Conservation (phyloP, 2,329 filamentous ascomycete genomes). For the Ophiocordyceps sinensis region DNA sequence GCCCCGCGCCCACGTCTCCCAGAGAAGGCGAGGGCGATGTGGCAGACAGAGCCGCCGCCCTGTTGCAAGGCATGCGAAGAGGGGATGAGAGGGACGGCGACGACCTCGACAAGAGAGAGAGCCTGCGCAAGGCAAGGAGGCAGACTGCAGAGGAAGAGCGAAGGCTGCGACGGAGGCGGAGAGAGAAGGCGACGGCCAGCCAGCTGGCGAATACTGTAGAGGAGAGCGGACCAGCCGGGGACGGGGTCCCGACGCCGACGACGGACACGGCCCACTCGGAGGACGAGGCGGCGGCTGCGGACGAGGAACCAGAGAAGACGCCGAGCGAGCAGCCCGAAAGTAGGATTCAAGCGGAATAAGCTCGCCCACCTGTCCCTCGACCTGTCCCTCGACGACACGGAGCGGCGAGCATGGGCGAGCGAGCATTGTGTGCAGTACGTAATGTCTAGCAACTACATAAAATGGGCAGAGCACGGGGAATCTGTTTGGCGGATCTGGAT, state of each 20-base stretch:
- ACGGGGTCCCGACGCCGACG: constrained; percentile 3
- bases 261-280: constrained; percentile 4
- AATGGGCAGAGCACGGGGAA: constrained; percentile 1
- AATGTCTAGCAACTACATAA: constrained; percentile 19
- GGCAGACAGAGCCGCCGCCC: constrained; percentile 66
- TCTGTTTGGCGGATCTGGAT: constrained; percentile 1
- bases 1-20: constrained; percentile 32
- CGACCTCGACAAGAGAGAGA: constrained; percentile 38
- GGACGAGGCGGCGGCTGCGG: background rate
- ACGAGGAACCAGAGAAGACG: background rate
- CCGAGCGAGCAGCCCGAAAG: constrained; percentile 5
- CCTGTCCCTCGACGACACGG: background rate
- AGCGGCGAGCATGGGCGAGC: constrained; percentile 8
- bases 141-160: constrained; percentile 73
- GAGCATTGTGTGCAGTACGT: constrained; percentile 13
- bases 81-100: constrained; percentile 43
- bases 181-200: constrained; percentile 40
- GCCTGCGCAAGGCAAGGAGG: constrained; percentile 43
- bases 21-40: constrained; percentile 52
- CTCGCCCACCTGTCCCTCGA: background rate
- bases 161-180: constrained; percentile 48
- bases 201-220: constrained; percentile 13
- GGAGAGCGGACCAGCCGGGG: constrained; percentile 8
- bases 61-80: constrained; percentile 71
- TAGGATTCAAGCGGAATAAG: constrained; percentile 3